Percentiles rank a stretch among this genome's conserved stretches.
Conservation (phyloP, 352 stramenopile species). For the Pythium grandisporangium region DNA sequence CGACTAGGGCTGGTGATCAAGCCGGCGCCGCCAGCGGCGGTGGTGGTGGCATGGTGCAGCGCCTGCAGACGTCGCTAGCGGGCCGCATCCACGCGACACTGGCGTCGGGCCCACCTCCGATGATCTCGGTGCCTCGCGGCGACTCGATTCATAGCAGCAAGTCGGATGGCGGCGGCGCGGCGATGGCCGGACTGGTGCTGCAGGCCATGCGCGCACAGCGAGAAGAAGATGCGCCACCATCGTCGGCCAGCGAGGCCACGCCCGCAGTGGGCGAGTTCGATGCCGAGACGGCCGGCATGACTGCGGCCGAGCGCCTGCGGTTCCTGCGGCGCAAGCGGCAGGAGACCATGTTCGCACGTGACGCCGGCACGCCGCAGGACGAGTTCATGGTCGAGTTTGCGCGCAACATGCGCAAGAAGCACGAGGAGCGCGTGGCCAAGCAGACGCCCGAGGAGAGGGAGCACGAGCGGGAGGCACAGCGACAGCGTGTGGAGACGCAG, state of each 20-base stretch:
- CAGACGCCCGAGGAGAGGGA: conserved; percentile 8
- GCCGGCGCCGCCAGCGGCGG: neutral
- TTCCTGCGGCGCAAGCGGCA: conserved; percentile 57
- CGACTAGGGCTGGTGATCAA: neutral
- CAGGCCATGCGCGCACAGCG: neutral
- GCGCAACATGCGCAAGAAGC: conserved; percentile 69
- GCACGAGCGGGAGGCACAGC: neutral
- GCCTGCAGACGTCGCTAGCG: conserved; percentile 49
- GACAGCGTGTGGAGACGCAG: too few species aligned
- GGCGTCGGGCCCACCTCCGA: conserved; percentile 5
- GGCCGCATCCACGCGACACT: conserved; percentile 12
- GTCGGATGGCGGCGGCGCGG: neutral
- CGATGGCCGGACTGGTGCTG: neutral
- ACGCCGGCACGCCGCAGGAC: conserved; percentile 31
- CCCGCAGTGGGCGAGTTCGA: conserved; percentile 36
- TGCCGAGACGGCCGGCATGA: conserved; percentile 50
- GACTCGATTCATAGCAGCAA: too few species aligned
- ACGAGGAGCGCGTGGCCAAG: conserved; percentile 10
- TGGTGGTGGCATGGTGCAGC: conserved; percentile 31
- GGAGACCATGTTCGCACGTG: conserved; percentile 39
- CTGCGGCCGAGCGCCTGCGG: conserved; percentile 40
- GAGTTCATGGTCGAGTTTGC: conserved; percentile 63
- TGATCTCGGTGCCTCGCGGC: conserved; percentile 10
- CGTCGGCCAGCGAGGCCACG: conserved; percentile 6
- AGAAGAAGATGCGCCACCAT: conserved; percentile 3